A percentile compares a stretch with the other conserved stretches of the same genome.
Conservation (phyloP, 2,329 filamentous ascomycete species). For the Apiospora malaysiana region DNA sequence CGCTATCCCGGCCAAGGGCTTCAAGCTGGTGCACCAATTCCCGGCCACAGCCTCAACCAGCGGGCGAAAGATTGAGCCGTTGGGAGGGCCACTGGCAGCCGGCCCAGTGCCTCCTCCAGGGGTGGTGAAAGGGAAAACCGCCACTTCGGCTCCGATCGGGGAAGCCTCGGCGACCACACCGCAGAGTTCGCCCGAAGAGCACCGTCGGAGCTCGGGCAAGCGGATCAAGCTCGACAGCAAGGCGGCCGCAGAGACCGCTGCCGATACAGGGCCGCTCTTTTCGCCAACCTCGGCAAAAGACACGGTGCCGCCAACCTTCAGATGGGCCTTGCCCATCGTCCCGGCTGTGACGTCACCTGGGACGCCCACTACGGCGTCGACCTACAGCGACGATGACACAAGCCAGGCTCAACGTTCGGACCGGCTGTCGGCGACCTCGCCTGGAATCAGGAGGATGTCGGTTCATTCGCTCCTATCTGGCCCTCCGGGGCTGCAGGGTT, state of each 20-base stretch:
- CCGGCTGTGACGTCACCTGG: slow-evolving; percentile 43
- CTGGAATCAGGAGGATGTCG: slow-evolving; percentile 55
- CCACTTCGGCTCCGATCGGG: slow-evolving; percentile 23
- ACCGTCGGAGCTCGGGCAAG: slow-evolving; percentile 34
- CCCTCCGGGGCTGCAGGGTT: slow-evolving; percentile 45
- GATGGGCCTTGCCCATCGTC: slow-evolving; percentile 33
- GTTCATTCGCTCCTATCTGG: slow-evolving; percentile 69
- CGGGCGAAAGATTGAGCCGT: slow-evolving; percentile 39
- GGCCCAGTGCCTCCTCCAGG: neutral
- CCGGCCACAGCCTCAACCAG: slow-evolving; percentile 34
- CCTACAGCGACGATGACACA: slow-evolving; percentile 45
- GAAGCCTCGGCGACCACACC: slow-evolving; percentile 29
- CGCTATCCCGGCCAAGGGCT: slow-evolving; percentile 37
- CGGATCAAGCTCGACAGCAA: slow-evolving; percentile 35
- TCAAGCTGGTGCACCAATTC: slow-evolving; percentile 45
- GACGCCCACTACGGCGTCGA: slow-evolving; percentile 48
- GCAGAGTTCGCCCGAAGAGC: slow-evolving; percentile 31
- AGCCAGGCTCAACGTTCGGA: slow-evolving; percentile 32
- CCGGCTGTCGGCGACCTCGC: slow-evolving; percentile 30
- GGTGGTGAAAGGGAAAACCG: slow-evolving; percentile 23
- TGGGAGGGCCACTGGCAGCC: slow-evolving; percentile 26
- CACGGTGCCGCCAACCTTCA: slow-evolving; percentile 33
- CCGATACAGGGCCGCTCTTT: slow-evolving; percentile 36
- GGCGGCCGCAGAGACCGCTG: slow-evolving; percentile 31
- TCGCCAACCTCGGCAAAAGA: slow-evolving; percentile 40